A percentile compares a stretch with the other conserved stretches of the same genome.
Conservation (phyloP, 2,329 filamentous ascomycete species). For the Pseudopyricularia javanii region DNA sequence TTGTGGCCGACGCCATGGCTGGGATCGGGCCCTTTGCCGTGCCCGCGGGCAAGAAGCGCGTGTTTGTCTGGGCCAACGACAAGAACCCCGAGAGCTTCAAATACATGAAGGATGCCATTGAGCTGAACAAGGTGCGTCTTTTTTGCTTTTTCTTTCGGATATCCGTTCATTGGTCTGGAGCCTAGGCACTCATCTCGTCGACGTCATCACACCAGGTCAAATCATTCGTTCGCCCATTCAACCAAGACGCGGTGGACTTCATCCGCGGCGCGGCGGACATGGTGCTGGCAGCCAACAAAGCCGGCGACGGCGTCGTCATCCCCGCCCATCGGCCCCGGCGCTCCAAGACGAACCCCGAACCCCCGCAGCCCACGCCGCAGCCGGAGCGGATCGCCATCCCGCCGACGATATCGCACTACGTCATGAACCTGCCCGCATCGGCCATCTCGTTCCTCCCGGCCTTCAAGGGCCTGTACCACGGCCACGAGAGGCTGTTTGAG, state of each 20-base stretch:
- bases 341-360: too few species aligned
- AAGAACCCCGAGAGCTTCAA: constrained; percentile 82
- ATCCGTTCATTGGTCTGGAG: constrained; percentile 27
- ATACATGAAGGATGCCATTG: constrained; percentile 57
- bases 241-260: constrained; percentile 71
- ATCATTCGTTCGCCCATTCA: constrained; percentile 63
- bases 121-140: constrained; percentile 60
- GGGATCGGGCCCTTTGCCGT: constrained; percentile 92
- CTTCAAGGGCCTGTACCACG: constrained; percentile 74
- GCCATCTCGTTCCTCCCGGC: constrained; percentile 68
- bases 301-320: constrained; percentile 42
- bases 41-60: constrained; percentile 76
- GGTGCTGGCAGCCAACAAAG: constrained; percentile 36
- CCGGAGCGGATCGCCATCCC: constrained; percentile 41
- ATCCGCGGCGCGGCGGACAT: constrained; percentile 58
- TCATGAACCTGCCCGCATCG: constrained; percentile 93
- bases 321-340: constrained; percentile 26
- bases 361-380: not conserved
- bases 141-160: too few species aligned
- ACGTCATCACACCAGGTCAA: not conserved
- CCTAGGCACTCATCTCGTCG: too few species aligned
- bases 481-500: constrained; percentile 52
- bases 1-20: constrained; percentile 93
- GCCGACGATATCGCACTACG: constrained; percentile 75
- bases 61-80: constrained; percentile 95